Evolutionary conservation across 306 rosid genomes (phyloP).

Genomic region (Vachellia collinsii): DNA sequence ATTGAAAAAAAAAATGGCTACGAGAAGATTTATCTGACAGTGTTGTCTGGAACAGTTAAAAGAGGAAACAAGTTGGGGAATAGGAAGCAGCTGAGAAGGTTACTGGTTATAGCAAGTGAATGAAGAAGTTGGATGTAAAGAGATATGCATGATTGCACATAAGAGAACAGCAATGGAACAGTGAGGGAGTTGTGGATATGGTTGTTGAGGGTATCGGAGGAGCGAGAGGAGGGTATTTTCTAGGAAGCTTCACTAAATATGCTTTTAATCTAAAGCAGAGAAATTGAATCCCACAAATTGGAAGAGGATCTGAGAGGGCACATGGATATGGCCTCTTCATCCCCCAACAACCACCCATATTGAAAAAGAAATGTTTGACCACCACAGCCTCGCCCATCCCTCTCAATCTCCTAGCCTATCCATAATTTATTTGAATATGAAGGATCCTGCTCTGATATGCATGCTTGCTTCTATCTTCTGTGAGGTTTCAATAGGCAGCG

Average conservation of each 20-base stretch:
- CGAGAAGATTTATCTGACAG: background rate
- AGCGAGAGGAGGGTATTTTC: constrained; percentile 26
- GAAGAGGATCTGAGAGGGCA: constrained; percentile 41
- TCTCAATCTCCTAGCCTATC: constrained; percentile 18
- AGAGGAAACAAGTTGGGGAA: background rate
- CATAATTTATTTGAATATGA: constrained; percentile 29
- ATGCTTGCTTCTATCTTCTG: too few relatives aligned
- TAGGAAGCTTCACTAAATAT: constrained; percentile 47
- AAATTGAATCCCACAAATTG: constrained; percentile 32
- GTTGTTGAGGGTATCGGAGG: constrained; percentile 34
- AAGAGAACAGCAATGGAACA: constrained; percentile 54
- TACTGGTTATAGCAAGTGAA: constrained; percentile 31
- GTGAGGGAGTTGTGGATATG: constrained; percentile 39
- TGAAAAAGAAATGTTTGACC: constrained; percentile 40
- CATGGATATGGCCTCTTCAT: constrained; percentile 77
- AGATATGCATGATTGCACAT: constrained; percentile 22
- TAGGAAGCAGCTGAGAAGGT: constrained; percentile 32
- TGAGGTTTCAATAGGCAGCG: too few relatives aligned
- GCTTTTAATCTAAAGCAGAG: constrained; percentile 15
- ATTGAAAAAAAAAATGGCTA: background rate
- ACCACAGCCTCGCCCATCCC: constrained; percentile 51
- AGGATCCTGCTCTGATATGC: constrained; percentile 2
- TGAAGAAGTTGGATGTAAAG: constrained; percentile 23
- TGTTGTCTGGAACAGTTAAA: background rate
- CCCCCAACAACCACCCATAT: constrained; percentile 52